Evolutionary conservation across 139 green algal species (phyloP), one percentile per base, ranked within the genome.

Genomic region (Tetraselmis chui): DNA sequence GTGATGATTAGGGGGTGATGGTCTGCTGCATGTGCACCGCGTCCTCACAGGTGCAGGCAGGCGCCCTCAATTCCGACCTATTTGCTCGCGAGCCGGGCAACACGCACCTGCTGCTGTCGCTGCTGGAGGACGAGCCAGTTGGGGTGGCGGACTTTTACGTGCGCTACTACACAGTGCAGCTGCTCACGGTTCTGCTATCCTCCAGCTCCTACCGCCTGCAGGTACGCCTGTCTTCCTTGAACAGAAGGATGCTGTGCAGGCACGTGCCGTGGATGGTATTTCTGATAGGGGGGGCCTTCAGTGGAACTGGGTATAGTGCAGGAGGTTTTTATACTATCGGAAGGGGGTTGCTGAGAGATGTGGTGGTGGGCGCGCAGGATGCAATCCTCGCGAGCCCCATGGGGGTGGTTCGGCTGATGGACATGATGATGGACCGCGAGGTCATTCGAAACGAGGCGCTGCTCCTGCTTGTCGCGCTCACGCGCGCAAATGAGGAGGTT

Each of bases 131-230:
- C 32, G 89, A 91, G 78, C 87, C 90, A 1, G 80, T 82, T 25
- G 91, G 89, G 29, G 76, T 91, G 1, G 32, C 85, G 22, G 93
- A 97, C 86, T 97, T 98, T 82, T 96, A 98, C 82, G 89, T 95
- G 27, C 88, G 91, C 59, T 98, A 97, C 84, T 88, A 95, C 76
- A 90, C 93, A 0, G 82, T 98, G 84, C 94, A 97, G 84, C 84
- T 95, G 59, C 87, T 98, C 25, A 92, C 89, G 1, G 83, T 83
- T 26, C 88, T 98, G 80, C 85, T 93, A 2, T 78, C 79, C 1
- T 86, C 84, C 29, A 85, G 80, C 82, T 31, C 86, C 1, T 76
- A 83, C 24, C 86, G 85, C 32, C 78, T 90, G 26, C 86, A 91
- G 85, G 86, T 82, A 76, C 0, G 83, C 1, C 81, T 31, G 5